Evolutionary conservation across 768 basidiomycete genomes (phyloP).

Genomic region (Amylocystis lapponica): DNA sequence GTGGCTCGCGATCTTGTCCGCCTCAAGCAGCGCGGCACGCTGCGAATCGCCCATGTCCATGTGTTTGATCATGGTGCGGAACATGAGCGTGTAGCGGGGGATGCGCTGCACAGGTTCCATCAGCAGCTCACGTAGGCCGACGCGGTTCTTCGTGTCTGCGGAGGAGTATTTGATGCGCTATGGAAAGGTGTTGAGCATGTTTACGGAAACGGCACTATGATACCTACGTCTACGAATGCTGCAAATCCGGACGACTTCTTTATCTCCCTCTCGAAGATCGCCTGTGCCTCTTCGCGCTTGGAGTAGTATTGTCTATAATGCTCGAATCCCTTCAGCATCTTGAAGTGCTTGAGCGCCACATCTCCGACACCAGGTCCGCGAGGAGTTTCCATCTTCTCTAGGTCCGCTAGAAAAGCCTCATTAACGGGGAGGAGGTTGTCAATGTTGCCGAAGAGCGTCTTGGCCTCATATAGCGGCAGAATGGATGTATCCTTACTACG

Average conservation of each 20-base stretch:
- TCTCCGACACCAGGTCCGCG: conserved; percentile 72
- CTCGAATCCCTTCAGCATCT: conserved; percentile 78
- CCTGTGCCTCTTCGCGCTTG: conserved; percentile 90
- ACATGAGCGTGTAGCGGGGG: conserved; percentile 88
- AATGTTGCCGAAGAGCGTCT: conserved; percentile 89
- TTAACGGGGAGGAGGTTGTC: conserved; percentile 88
- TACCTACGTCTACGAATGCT: conserved; percentile 79
- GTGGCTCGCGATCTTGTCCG: conserved; percentile 81
- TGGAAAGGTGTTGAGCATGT: conserved; percentile 4
- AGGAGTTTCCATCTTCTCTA: conserved; percentile 74
- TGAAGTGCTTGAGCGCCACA: conserved; percentile 83
- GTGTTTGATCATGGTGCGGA: conserved; percentile 88
- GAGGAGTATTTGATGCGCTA: conserved; percentile 86
- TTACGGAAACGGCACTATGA: too few species aligned
- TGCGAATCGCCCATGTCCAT: conserved; percentile 78
- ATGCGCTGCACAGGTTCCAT: conserved; percentile 98
- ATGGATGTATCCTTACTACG: conserved; percentile 81
- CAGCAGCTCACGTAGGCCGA: conserved; percentile 84
- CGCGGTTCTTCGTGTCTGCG: conserved; percentile 67
- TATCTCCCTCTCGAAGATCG: conserved; percentile 80
- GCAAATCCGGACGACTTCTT: conserved; percentile 76
- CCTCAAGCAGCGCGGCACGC: conserved; percentile 71
- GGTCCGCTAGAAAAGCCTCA: conserved; percentile 74
- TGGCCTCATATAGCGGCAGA: conserved; percentile 86
- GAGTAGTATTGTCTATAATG: conserved; percentile 88